Evolutionary conservation across 768 basidiomycete species (phyloP).

Genomic region (Hypsizygus marmoreus): DNA sequence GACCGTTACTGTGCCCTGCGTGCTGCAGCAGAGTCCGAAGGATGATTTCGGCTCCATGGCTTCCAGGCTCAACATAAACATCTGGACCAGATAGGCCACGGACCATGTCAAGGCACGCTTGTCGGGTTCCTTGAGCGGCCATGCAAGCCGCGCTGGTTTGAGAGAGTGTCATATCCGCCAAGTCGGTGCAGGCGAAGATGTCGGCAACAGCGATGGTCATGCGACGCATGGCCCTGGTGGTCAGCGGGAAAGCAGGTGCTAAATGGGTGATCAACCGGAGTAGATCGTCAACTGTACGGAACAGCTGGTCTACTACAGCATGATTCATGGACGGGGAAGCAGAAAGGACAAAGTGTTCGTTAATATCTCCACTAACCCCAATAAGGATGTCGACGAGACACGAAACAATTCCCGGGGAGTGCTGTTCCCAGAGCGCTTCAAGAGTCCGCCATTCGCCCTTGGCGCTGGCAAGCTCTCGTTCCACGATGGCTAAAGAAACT

Average conservation of each 20-base stretch:
- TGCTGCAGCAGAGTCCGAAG: conserved; percentile 59
- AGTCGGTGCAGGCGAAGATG: conserved; percentile 56
- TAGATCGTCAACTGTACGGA: conserved; percentile 55
- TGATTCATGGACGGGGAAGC: conserved; percentile 39
- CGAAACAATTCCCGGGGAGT: conserved; percentile 55
- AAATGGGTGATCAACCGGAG: conserved; percentile 53
- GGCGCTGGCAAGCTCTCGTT: conserved; percentile 51
- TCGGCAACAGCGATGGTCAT: conserved; percentile 50
- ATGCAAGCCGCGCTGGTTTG: conserved; percentile 37
- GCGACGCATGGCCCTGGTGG: conserved; percentile 48
- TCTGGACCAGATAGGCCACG: conserved; percentile 38
- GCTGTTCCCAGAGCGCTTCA: conserved; percentile 61
- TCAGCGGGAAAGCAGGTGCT: conserved; percentile 46
- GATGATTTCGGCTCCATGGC: conserved; percentile 49
- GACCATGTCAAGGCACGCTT: conserved; percentile 54
- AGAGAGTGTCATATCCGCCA: conserved; percentile 42
- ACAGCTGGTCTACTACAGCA: conserved; percentile 52
- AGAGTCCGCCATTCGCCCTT: conserved; percentile 58
- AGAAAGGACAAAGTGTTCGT: conserved; percentile 48
- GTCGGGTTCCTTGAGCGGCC: conserved; percentile 46
- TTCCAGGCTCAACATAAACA: conserved; percentile 34
- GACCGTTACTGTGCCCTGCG: conserved; percentile 35
- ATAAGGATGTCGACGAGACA: conserved; percentile 56
- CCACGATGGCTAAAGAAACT: conserved; percentile 61
- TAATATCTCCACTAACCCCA: conserved; percentile 54